These are phyloP conservation scores for Crithidia acanthocephali DNA, from an alignment of 208 protist genomes.

Conservation along the genomic window DNA sequence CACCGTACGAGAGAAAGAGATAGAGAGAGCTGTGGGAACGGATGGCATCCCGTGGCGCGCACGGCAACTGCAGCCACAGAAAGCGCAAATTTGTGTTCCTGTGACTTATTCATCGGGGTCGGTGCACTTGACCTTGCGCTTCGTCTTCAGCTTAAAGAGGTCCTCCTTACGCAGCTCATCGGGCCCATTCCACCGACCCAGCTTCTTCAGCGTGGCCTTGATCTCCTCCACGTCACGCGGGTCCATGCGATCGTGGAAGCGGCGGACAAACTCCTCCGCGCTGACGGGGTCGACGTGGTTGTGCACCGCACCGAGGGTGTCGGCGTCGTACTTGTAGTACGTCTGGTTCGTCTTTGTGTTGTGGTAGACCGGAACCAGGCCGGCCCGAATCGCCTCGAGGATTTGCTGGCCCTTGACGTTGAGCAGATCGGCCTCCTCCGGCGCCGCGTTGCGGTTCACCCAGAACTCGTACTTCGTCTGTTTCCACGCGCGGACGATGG, in stretches of 20 bases:
- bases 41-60: too few relatives aligned
- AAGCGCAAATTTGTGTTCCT: too few relatives aligned
- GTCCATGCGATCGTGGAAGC: conserved; percentile 83
- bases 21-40: not conserved
- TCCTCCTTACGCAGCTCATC: conserved; percentile 73
- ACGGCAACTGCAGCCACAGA: too few relatives aligned
- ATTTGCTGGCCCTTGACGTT: conserved; percentile 84
- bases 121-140: conserved; percentile 77
- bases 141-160: conserved; percentile 80
- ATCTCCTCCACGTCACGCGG: conserved; percentile 72
- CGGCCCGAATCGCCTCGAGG: conserved; percentile 73
- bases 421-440: conserved; percentile 63
- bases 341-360: conserved; percentile 76
- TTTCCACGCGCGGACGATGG: conserved; percentile 86
- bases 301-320: conserved; percentile 83
- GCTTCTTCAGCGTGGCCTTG: conserved; percentile 64
- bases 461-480: conserved; percentile 92
- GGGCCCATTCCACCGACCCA: conserved; percentile 77
- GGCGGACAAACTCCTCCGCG: conserved; percentile 80
- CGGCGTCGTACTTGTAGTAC: conserved; percentile 79
- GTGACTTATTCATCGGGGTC: conserved; percentile 50
- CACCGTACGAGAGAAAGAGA: not conserved
- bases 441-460: conserved; percentile 46
- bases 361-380: conserved; percentile 74
- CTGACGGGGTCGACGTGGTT: conserved; percentile 84